Conservation (phyloP, 2,329 filamentous ascomycete species). For the Talaromyces sp. region DNA sequence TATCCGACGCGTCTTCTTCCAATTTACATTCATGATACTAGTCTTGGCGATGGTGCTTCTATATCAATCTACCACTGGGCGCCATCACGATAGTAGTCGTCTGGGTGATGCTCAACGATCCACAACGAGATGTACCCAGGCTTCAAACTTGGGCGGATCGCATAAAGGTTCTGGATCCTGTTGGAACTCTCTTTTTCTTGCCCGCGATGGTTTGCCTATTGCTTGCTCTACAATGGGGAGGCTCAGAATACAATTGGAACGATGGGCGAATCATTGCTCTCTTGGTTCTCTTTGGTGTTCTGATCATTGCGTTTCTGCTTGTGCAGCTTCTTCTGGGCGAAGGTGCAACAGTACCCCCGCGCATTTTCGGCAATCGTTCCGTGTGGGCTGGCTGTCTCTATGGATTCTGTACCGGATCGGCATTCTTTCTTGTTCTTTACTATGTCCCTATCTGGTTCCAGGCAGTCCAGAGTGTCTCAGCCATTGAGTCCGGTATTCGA, state of each 20-base stretch:
- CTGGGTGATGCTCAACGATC: neutral
- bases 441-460: neutral
- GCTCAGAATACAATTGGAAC: neutral
- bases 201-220: neutral
- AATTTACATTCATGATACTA: neutral
- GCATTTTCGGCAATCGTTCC: neutral
- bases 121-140: neutral
- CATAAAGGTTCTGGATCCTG: neutral
- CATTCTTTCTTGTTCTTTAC: neutral
- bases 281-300: neutral
- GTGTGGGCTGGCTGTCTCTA: neutral
- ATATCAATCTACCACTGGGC: neutral
- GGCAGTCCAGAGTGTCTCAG: constrained; percentile 22
- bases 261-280: neutral
- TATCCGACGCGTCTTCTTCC: neutral
- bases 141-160: neutral
- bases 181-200: neutral
- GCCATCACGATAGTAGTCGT: neutral
- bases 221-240: neutral
- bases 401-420: neutral
- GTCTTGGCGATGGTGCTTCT: neutral
- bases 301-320: neutral
- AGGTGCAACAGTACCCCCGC: neutral
- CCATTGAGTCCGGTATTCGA: constrained; percentile 41
- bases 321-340: neutral